Evolutionary conservation across 768 basidiomycete genomes (phyloP), one percentile per base, ranked within the genome.

Genomic region (Pleurotus giganteus): DNA sequence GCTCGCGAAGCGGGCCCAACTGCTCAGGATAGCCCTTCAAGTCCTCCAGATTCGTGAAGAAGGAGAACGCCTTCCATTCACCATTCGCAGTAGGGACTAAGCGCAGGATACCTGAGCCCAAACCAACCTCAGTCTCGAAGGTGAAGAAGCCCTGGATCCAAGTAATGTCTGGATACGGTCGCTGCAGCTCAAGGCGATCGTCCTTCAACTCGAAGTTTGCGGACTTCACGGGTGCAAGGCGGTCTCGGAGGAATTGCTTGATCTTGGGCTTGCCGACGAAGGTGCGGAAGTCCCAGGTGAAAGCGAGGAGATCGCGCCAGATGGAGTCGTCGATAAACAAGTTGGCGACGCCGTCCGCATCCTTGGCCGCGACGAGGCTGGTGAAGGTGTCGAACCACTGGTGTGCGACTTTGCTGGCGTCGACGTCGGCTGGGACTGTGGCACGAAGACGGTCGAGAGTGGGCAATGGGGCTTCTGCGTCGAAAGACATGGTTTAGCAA

Each of bases 131-230:
- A 4, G 78, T 81, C 46, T 79, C 76, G 59, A 88, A 89, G 4
- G 68, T 74, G 63, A 89, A 85, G 53, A 79, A 65, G 28, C 76
- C 67, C 24, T 78, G 76, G 37, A 89, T 65, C 80, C 85, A 88
- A 0, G 72, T 74, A 4, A 89, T 55, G 58, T 81, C 84, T 0
- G 81, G 74, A 53, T 72, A 76, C 2, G 76, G 78, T 13, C 64
- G 69, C 46, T 72, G 63, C n/a, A 81, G 41, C 2, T 46, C 61
- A n/a, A 75, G 60, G 28, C 61, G 63, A 42, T 66, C 67, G 12
- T 64, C 63, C 27, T 60, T 65, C 3, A 72, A 57, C 6, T 69
- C 68, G 52, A 73, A 60, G 17, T 50, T 73, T 69, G 42, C 64
- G 56, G 28, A 69, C 47, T 23, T 72, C 1, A 56, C 44, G 1